A percentile compares a stretch with the other conserved stretches of the same genome.
Conservation (phyloP, 2,329 filamentous ascomycete species). For the Lachnellula occidentalis region DNA sequence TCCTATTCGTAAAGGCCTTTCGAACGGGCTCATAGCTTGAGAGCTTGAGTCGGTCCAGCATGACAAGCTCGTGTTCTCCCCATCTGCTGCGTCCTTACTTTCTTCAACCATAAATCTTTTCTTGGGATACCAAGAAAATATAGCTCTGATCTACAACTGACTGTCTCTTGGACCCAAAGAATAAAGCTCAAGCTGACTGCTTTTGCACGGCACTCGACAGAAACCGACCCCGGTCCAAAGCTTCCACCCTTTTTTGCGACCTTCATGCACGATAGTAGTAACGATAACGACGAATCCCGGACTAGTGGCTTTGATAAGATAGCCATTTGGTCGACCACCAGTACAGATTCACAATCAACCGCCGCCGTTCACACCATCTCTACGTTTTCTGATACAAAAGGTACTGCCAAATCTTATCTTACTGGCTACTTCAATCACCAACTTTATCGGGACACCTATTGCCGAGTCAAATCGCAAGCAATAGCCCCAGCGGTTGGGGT, state of each 20-base stretch:
- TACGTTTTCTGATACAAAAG: slow-evolving; percentile 2
- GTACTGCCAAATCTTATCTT: slow-evolving; percentile 7
- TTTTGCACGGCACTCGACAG: slow-evolving; percentile 2
- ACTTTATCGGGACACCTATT: slow-evolving; percentile 9
- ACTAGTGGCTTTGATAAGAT: slow-evolving; percentile 24
- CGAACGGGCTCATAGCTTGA: not conserved
- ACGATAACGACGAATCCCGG: slow-evolving; percentile 20
- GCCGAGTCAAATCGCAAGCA: slow-evolving; percentile 21
- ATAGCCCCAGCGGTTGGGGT: slow-evolving; percentile 30
- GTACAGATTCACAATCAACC: slow-evolving; percentile 24
- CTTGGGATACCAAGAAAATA: not conserved
- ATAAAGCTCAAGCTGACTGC: not conserved
- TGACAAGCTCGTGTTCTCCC: not conserved
- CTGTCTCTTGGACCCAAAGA: not conserved
- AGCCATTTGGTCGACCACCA: slow-evolving; percentile 20
- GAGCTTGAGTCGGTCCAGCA: not conserved
- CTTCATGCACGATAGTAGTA: slow-evolving; percentile 12
- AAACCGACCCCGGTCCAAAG: not conserved
- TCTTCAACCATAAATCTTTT: not conserved
- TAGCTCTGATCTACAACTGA: not conserved
- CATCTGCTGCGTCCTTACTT: not conserved
- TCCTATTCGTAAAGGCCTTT: slow-evolving; percentile 10
- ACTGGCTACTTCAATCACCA: slow-evolving; percentile 15
- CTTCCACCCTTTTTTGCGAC: slow-evolving; percentile 8
- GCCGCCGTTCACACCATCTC: slow-evolving; percentile 15